These are phyloP conservation scores for Cercospora citrullina DNA, from an alignment of 2,329 filamentous ascomycete species.

Conservation along the genomic window DNA sequence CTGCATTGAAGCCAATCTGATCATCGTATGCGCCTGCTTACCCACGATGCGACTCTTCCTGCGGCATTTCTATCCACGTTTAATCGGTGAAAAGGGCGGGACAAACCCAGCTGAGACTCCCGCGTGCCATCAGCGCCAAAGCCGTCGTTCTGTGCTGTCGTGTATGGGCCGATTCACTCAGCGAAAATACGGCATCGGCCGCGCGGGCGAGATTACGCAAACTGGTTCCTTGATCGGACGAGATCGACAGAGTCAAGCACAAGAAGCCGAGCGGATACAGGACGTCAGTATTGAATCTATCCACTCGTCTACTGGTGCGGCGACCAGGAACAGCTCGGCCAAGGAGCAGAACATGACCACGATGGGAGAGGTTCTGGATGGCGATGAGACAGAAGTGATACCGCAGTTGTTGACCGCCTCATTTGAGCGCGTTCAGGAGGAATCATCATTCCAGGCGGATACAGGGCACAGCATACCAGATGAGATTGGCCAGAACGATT, in stretches of 20 bases:
- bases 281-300: not conserved
- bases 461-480: not conserved
- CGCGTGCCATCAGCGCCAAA: not conserved
- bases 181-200: not conserved
- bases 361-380: not conserved
- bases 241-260: not conserved
- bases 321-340: not conserved
- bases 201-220: not conserved
- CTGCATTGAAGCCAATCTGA: constrained; percentile 22
- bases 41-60: constrained; percentile 22
- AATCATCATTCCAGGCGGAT: not conserved
- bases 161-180: not conserved
- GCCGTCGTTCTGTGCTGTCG: not conserved
- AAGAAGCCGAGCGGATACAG: not conserved
- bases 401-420: not conserved
- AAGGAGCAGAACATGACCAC: not conserved
- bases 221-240: not conserved
- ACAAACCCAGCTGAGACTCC: not conserved
- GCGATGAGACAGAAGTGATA: not conserved
- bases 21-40: constrained; percentile 21
- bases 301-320: not conserved
- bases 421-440: not conserved
- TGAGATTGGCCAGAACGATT: not conserved
- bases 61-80: constrained; percentile 17
- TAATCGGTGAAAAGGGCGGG: constrained; percentile 15